Percentiles rank a stretch among this genome's conserved stretches.
These are phyloP conservation scores for Clonostachys sp. DNA, from an alignment of 2,329 filamentous ascomycete species.

Conservation along the genomic window DNA sequence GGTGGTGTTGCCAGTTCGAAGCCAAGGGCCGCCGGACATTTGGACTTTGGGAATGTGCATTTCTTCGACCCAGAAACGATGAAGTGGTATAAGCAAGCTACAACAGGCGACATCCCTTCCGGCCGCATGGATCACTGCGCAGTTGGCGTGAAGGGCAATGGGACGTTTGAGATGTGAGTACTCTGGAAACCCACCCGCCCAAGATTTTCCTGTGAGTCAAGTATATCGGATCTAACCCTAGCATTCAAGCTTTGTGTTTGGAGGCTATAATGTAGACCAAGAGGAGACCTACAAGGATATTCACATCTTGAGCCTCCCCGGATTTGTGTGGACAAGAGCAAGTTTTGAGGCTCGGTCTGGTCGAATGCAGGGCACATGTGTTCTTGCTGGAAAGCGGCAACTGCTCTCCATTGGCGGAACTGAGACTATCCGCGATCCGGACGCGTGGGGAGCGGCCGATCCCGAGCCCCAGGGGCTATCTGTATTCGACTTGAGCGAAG, in stretches of 20 bases:
- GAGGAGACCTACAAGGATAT: conserved; percentile 18
- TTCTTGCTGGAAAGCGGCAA: conserved; percentile 20
- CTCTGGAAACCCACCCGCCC: not conserved
- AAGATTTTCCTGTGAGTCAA: not conserved
- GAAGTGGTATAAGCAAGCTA: not conserved
- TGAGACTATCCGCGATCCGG: not conserved
- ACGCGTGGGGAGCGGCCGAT: conserved; percentile 14
- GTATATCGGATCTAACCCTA: not conserved
- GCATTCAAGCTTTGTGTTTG: not conserved
- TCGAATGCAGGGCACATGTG: not conserved
- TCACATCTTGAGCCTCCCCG: conserved; percentile 27
- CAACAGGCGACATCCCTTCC: not conserved
- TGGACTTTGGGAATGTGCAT: not conserved
- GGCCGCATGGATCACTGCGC: not conserved
- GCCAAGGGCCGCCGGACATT: not conserved
- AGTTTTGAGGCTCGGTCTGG: not conserved
- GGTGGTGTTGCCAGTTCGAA: not conserved
- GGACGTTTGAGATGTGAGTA: not conserved
- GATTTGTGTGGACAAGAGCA: conserved; percentile 23
- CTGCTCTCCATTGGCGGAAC: conserved; percentile 30
- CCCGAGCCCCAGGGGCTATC: conserved; percentile 28
- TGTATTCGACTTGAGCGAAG: conserved; percentile 29
- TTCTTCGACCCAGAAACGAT: not conserved
- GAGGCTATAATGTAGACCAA: not conserved
- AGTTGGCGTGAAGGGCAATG: not conserved